Evolutionary conservation across 2,329 filamentous ascomycete genomes (phyloP).

Genomic region (Cladosporium sphaerospermum): DNA sequence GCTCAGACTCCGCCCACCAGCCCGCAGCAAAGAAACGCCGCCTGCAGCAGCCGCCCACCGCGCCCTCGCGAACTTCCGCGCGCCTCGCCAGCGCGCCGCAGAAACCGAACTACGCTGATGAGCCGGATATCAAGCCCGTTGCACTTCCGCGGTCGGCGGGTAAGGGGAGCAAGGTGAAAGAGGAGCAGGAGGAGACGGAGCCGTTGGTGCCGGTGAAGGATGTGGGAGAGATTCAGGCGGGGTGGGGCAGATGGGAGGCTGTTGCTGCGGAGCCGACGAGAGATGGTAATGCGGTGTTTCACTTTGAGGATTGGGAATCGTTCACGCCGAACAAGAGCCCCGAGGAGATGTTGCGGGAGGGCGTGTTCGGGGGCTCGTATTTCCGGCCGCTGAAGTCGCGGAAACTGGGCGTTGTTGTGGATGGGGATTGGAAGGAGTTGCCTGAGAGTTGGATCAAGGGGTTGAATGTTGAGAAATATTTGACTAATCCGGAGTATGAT

Average conservation of each 20-base stretch:
- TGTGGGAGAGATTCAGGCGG: slow-evolving; percentile 28
- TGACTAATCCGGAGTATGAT: slow-evolving; percentile 40
- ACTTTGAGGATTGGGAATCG: slow-evolving; percentile 37
- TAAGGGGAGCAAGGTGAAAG: neutral
- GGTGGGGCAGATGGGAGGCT: slow-evolving; percentile 42
- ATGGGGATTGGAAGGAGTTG: slow-evolving; percentile 44
- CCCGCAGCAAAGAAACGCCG: slow-evolving; percentile 36
- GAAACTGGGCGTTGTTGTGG: slow-evolving; percentile 37
- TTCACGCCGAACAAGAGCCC: slow-evolving; percentile 51
- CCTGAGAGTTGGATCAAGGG: slow-evolving; percentile 40
- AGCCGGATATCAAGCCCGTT: slow-evolving; percentile 25
- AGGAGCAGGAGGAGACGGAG: slow-evolving; percentile 12
- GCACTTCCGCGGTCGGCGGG: slow-evolving; percentile 18
- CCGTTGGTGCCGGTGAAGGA: slow-evolving; percentile 25
- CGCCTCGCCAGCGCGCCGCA: slow-evolving; percentile 39
- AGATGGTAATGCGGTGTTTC: slow-evolving; percentile 38
- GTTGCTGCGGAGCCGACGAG: slow-evolving; percentile 36
- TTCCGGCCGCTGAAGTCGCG: slow-evolving; percentile 44
- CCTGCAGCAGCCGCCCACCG: slow-evolving; percentile 28
- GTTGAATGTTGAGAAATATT: slow-evolving; percentile 34
- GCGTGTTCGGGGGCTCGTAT: slow-evolving; percentile 48
- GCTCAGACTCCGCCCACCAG: neutral
- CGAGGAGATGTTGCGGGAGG: slow-evolving; percentile 46
- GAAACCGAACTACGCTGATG: slow-evolving; percentile 36
- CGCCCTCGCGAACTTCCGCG: slow-evolving; percentile 42